These are phyloP conservation scores for Fomitopsis pulvina DNA, from an alignment of 768 basidiomycete genomes.

Conservation along the genomic window DNA sequence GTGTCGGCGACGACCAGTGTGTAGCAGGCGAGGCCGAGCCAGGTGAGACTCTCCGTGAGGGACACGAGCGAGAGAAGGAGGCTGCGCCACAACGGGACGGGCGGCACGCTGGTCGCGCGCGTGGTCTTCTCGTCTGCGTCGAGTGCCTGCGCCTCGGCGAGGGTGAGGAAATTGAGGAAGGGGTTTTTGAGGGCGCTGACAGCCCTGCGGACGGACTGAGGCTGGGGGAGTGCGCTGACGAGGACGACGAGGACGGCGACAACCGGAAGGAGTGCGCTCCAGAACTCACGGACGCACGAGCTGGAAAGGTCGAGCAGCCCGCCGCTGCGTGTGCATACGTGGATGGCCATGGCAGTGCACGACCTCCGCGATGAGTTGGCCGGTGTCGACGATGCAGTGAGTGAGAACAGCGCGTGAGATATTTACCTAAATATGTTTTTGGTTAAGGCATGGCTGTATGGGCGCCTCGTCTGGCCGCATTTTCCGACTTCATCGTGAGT, in stretches of 20 bases:
- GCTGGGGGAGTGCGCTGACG: conserved; percentile 12
- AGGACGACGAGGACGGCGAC: conserved; percentile 17
- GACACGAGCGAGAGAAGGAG: conserved; percentile 50
- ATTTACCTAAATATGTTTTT: too few relatives aligned
- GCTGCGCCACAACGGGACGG: conserved; percentile 53
- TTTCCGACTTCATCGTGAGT: too few relatives aligned
- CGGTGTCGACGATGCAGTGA: background rate
- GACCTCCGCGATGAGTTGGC: background rate
- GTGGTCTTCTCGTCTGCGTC: conserved; percentile 8
- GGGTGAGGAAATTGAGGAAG: conserved; percentile 19
- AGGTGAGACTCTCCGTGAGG: conserved; percentile 47
- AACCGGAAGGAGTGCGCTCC: conserved; percentile 22
- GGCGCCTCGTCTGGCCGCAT: too few relatives aligned
- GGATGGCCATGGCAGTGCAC: background rate
- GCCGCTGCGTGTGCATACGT: background rate
- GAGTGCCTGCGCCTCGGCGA: conserved; percentile 23
- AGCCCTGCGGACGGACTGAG: conserved; percentile 7
- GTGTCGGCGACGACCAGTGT: conserved; percentile 26
- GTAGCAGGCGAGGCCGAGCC: conserved; percentile 59
- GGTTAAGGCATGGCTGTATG: too few relatives aligned
- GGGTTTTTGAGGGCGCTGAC: conserved; percentile 9
- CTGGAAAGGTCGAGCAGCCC: conserved; percentile 15
- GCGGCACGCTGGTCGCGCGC: background rate
- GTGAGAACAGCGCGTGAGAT: too few relatives aligned
- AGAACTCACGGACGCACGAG: conserved; percentile 21